Evolutionary conservation across 176 grass and related monocot species (phyloP).

Genomic region (Triticum timopheevii): DNA sequence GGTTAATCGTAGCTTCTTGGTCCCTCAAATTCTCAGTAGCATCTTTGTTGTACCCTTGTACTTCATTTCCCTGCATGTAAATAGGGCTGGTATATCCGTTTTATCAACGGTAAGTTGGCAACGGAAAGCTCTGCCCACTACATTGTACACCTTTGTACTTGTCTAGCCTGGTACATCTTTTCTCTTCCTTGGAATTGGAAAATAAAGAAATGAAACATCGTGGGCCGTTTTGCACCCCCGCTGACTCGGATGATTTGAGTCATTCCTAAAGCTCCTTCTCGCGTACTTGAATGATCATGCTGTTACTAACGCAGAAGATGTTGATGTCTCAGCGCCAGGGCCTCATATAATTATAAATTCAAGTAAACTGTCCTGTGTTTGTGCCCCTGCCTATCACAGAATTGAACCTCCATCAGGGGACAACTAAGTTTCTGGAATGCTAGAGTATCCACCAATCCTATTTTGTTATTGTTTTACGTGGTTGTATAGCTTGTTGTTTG

Average conservation of each 20-base stretch:
- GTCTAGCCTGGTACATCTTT: neutral
- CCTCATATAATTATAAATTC: neutral
- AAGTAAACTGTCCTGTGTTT: neutral
- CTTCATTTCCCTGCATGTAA: slow-evolving; percentile 17
- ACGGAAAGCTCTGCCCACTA: neutral
- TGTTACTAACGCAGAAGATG: neutral
- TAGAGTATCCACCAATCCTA: neutral
- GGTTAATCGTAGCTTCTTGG: slow-evolving; percentile 2
- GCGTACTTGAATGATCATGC: neutral
- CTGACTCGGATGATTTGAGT: neutral
- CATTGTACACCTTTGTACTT: neutral
- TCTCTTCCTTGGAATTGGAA: neutral
- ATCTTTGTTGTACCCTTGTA: slow-evolving; percentile 11
- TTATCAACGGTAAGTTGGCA: neutral
- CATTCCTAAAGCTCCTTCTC: neutral
- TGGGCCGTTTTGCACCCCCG: neutral
- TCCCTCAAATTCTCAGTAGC: neutral
- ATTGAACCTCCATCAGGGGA: neutral
- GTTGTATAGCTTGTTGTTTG: no score
- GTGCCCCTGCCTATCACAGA: neutral
- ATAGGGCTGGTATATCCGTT: neutral
- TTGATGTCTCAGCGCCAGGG: neutral
- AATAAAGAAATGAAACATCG: neutral
- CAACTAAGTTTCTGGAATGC: slow-evolving; percentile 5
- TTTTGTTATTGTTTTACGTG: neutral